These are phyloP conservation scores for Kockovaella imperatae DNA, from an alignment of 768 basidiomycete genomes.

Conservation along the genomic window DNA sequence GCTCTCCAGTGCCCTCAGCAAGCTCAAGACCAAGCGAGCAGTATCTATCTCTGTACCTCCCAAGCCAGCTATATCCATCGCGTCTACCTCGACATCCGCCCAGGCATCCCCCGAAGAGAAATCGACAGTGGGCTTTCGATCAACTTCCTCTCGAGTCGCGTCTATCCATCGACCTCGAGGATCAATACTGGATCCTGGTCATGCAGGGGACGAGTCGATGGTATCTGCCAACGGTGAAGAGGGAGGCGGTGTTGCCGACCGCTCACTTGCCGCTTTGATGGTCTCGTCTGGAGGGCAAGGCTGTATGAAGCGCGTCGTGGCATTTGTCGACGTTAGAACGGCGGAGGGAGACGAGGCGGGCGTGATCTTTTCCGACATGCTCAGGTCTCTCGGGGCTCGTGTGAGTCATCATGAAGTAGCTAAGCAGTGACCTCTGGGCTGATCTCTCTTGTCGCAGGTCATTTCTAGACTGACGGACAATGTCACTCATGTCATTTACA, in stretches of 20 bases:
- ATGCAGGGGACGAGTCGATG: conserved; percentile 10
- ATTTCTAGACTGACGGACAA: conserved; percentile 36
- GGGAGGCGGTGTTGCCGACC: background rate
- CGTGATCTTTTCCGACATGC: conserved; percentile 39
- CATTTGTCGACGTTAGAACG: conserved; percentile 45
- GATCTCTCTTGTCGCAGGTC: conserved; percentile 21
- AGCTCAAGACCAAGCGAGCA: conserved; percentile 21
- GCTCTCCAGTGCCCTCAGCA: conserved; percentile 26
- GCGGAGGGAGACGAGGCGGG: conserved; percentile 41
- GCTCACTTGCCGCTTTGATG: conserved; percentile 27
- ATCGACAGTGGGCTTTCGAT: background rate
- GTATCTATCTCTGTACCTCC: background rate
- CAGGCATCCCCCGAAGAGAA: background rate
- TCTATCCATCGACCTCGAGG: conserved; percentile 7
- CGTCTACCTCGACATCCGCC: background rate
- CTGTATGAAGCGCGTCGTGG: conserved; percentile 42
- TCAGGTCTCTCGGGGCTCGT: conserved; percentile 40
- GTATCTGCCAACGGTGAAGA: too few relatives aligned
- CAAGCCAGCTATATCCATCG: background rate
- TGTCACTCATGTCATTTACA: conserved; percentile 45
- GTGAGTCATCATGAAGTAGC: conserved; percentile 19
- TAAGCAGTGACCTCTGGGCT: background rate
- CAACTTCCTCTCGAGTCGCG: background rate
- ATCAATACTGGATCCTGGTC: conserved; percentile 5
- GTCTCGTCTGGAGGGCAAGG: conserved; percentile 16